Evolutionary conservation across 352 stramenopile genomes (phyloP).

Genomic region (Globisporangium emineosum): DNA sequence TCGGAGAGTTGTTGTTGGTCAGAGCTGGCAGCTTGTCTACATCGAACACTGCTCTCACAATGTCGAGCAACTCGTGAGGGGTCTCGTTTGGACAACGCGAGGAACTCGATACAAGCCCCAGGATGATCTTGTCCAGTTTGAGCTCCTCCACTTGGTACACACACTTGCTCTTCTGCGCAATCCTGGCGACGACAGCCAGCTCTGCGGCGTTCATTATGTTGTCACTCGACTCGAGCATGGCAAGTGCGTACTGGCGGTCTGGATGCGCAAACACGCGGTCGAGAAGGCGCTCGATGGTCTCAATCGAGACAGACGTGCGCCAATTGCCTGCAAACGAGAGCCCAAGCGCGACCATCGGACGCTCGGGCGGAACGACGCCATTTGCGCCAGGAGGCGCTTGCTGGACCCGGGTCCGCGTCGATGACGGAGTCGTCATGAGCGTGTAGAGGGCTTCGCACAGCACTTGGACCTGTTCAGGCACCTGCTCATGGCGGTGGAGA

Average conservation of each 20-base stretch:
- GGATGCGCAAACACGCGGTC: conserved; percentile 9
- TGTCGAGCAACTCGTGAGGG: not conserved
- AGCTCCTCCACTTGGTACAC: conserved; percentile 7
- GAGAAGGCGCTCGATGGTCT: conserved; percentile 12
- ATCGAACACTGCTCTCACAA: not conserved
- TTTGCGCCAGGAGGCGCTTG: not conserved
- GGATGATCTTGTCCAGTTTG: not conserved
- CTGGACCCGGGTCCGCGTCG: not conserved
- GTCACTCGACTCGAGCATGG: conserved; percentile 6
- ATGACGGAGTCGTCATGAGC: not conserved
- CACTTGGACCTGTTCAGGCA: not conserved
- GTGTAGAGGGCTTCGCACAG: not conserved
- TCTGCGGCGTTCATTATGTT: conserved; percentile 8
- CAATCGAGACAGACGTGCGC: not conserved
- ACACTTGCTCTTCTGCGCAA: not conserved
- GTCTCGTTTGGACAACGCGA: not conserved
- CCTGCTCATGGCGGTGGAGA: not conserved
- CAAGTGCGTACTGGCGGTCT: not conserved
- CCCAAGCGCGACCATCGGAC: not conserved
- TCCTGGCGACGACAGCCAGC: conserved; percentile 13
- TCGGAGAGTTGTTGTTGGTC: not conserved
- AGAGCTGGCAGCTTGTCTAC: not conserved
- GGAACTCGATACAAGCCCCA: no score
- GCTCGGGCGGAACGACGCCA: not conserved
- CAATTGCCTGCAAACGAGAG: not conserved